Evolutionary conservation across 257 asterid genomes (phyloP).

Genomic region (Solanum infundibuliforme): DNA sequence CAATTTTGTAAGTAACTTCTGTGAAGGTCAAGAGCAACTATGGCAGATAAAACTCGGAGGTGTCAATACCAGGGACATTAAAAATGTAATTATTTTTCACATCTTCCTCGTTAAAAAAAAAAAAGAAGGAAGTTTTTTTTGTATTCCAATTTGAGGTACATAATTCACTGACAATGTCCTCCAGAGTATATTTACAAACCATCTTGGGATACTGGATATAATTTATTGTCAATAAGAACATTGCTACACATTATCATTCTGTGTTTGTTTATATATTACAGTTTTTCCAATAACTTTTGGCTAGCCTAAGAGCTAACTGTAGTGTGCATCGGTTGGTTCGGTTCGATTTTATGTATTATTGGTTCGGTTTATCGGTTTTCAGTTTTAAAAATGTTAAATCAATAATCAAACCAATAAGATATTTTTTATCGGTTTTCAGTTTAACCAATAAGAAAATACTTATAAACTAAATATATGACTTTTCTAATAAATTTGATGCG

Average conservation of each 20-base stretch:
- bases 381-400: too few species aligned
- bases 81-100: slow-evolving; percentile 28
- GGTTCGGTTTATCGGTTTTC: too few species aligned
- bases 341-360: too few species aligned
- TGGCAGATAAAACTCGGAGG: background rate
- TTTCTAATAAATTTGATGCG: too few species aligned
- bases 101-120: background rate
- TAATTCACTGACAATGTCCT: background rate
- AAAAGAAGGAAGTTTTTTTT: background rate
- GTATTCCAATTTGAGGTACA: slow-evolving; percentile 8
- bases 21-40: slow-evolving; percentile 16
- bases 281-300: background rate
- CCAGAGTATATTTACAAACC: background rate
- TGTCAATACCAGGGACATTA: slow-evolving; percentile 1
- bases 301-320: background rate
- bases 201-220: background rate
- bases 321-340: too few species aligned
- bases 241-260: background rate
- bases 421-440: too few species aligned
- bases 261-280: background rate
- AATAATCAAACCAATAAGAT: too few species aligned
- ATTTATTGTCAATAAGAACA: background rate
- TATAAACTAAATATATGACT: too few species aligned
- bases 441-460: too few species aligned
- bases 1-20: slow-evolving; percentile 39